These are phyloP conservation scores for Neurospora sp. DNA, from an alignment of 495 filamentous ascomycete genomes.

Conservation along the genomic window DNA sequence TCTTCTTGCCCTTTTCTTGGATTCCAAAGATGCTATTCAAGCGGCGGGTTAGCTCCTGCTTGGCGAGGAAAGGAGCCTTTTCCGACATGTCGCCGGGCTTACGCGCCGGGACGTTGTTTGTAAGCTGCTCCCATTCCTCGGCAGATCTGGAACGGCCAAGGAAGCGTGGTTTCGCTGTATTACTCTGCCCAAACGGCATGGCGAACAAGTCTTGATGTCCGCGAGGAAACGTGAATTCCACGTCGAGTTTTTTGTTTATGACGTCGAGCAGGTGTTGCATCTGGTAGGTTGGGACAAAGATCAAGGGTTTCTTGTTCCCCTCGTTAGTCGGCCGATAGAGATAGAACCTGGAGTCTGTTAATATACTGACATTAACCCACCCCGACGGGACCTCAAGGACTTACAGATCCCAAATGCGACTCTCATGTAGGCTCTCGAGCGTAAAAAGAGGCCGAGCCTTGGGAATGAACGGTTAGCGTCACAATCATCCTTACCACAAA, in stretches of 20 bases:
- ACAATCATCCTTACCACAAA: not conserved
- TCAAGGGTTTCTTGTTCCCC: conserved; percentile 35
- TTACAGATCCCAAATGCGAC: conserved; percentile 65
- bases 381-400: conserved; percentile 16
- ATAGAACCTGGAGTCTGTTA: conserved; percentile 38
- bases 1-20: conserved; percentile 11
- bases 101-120: conserved; percentile 13
- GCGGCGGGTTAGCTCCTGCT: conserved; percentile 4
- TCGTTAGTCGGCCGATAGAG: conserved; percentile 39
- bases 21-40: conserved; percentile 8
- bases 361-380: not conserved
- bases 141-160: conserved; percentile 43
- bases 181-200: conserved; percentile 44
- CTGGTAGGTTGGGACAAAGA: conserved; percentile 56
- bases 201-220: conserved; percentile 40
- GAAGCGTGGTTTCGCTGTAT: conserved; percentile 52
- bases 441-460: conserved; percentile 47
- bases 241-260: conserved; percentile 45
- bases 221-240: conserved; percentile 39
- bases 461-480: not conserved
- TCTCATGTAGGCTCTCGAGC: conserved; percentile 41
- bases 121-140: conserved; percentile 23
- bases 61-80: conserved; percentile 6
- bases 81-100: conserved; percentile 11
- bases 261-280: conserved; percentile 46